Evolutionary conservation across 805 yeast species (phyloP).

Genomic region (Scheffersomyces stipitis): DNA sequence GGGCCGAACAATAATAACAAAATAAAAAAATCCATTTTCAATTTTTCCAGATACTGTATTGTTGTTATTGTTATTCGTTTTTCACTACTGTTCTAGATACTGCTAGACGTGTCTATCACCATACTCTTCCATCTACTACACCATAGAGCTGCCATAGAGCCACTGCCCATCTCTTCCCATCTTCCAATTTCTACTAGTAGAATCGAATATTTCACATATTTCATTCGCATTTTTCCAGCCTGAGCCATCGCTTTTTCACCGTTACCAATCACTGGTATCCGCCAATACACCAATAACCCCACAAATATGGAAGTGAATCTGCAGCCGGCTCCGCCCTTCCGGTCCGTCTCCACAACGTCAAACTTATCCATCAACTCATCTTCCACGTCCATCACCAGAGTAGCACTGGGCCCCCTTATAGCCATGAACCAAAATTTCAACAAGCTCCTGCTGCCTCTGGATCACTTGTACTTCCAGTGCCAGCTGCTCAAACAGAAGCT

Average conservation of each 20-base stretch:
- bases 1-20: too few species aligned
- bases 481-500: conserved; percentile 53
- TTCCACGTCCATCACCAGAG: conserved; percentile 36
- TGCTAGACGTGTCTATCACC: too few species aligned
- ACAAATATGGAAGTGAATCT: neutral
- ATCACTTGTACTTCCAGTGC: conserved; percentile 72
- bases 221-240: neutral
- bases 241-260: neutral
- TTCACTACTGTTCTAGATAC: too few species aligned
- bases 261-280: neutral
- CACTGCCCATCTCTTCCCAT: too few species aligned
- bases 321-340: conserved; percentile 31
- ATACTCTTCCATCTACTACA: too few species aligned
- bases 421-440: conserved; percentile 56
- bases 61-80: too few species aligned
- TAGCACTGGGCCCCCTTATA: conserved; percentile 46
- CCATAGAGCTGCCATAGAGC: too few species aligned
- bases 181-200: too few species aligned
- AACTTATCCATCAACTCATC: conserved; percentile 28
- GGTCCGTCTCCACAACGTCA: conserved; percentile 38
- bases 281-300: neutral
- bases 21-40: too few species aligned
- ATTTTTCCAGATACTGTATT: too few species aligned
- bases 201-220: too few species aligned
- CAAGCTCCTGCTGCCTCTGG: conserved; percentile 57